These are phyloP conservation scores for Aaosphaeria arxii DNA, from an alignment of 2,329 filamentous ascomycete genomes.

Conservation along the genomic window DNA sequence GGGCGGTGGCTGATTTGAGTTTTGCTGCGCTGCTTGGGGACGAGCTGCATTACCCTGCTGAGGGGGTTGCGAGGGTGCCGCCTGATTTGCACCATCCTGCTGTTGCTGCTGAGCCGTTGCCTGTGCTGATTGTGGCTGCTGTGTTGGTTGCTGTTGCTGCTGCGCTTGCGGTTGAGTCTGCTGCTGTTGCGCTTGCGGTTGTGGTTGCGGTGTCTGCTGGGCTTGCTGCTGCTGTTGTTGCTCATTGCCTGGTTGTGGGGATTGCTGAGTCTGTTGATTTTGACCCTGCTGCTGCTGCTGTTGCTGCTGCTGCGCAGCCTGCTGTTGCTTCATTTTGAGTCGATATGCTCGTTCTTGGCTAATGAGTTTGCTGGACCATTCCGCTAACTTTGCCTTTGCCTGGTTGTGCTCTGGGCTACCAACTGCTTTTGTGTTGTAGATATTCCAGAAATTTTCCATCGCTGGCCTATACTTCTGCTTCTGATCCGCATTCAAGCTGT, in stretches of 20 bases:
- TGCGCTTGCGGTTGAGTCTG: not conserved
- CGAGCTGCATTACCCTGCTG: not conserved
- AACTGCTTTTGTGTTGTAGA: slow-evolving; percentile 47
- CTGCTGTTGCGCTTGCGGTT: not conserved
- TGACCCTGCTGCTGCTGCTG: slow-evolving; percentile 16
- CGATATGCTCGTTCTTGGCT: slow-evolving; percentile 44
- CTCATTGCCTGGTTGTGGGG: slow-evolving; percentile 18
- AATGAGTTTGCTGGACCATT: slow-evolving; percentile 52
- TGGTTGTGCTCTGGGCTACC: slow-evolving; percentile 50
- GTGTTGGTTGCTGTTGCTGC: slow-evolving; percentile 3
- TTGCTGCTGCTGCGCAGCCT: slow-evolving; percentile 16
- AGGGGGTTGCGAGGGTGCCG: no score
- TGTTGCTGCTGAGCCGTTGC: not conserved
- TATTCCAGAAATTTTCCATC: slow-evolving; percentile 54
- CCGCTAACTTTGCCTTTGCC: slow-evolving; percentile 50
- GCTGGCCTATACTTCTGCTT: slow-evolving; percentile 56
- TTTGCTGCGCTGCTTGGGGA: slow-evolving; percentile 4
- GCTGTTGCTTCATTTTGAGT: slow-evolving; percentile 21
- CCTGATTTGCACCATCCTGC: not conserved
- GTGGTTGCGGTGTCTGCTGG: slow-evolving; percentile 4
- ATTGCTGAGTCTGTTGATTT: slow-evolving; percentile 14
- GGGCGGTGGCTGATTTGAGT: slow-evolving; percentile 14
- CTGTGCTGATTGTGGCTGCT: not conserved
- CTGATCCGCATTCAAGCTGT: slow-evolving; percentile 49
- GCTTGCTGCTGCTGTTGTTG: slow-evolving; percentile 25